phyloP scores from a whole-genome alignment of 2,329 filamentous ascomycete species.

The Stagonosporopsis cucurbitacearum region DNA sequence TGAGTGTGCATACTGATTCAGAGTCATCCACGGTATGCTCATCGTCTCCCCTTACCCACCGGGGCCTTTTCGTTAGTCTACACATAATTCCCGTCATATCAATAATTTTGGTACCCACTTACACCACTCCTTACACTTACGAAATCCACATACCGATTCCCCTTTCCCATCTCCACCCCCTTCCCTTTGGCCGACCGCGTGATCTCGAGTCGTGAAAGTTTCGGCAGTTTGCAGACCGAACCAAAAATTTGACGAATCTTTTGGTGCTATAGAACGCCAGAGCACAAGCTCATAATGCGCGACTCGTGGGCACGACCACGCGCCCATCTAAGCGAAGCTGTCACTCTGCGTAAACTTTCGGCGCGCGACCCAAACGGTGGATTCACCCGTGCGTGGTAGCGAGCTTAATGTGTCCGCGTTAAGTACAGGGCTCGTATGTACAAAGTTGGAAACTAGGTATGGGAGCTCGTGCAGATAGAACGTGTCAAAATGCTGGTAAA shows the following conservation, averaged over 20 bases:
- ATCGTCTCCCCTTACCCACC: background rate
- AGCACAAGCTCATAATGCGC: background rate
- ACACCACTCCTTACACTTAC: background rate
- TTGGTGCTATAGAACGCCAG: background rate
- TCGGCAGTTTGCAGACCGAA: background rate
- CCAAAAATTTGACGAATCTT: background rate
- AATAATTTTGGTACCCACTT: background rate
- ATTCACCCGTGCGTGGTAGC: background rate
- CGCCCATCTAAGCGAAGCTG: conserved; percentile 4
- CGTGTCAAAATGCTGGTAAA: background rate
- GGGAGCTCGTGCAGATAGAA: background rate
- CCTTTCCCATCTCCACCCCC: conserved; percentile 2
- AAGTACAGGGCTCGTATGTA: background rate
- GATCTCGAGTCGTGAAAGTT: conserved; percentile 1
- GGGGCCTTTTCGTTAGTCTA: background rate
- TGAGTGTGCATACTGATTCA: background rate
- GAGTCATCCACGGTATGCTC: background rate
- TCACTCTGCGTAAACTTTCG: conserved; percentile 10
- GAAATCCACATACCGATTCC: background rate
- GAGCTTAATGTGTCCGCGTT: background rate
- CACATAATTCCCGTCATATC: background rate
- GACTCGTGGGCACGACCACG: background rate
- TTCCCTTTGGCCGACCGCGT: background rate
- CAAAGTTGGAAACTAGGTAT: background rate
- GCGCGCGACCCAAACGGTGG: background rate